Evolutionary conservation across 441 rosid genomes (phyloP), one percentile per base, ranked within the genome.

Genomic region (Viola pubescens): DNA sequence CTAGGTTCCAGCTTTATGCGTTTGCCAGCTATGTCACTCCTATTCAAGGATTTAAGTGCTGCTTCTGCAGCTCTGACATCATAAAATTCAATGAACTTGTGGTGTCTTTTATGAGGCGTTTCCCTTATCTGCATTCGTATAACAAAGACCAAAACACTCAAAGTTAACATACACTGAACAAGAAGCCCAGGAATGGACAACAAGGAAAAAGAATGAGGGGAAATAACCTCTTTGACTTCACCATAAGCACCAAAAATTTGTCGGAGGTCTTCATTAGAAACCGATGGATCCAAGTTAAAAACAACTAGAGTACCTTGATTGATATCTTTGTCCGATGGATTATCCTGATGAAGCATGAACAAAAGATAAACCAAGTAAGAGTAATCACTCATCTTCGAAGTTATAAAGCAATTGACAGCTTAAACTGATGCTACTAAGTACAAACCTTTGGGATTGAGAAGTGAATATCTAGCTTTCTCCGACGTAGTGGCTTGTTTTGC

Each of bases 1-100:
- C 99, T 94, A 70, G 97, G 99, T 77, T 94, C 99, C 62, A 94
- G 94, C 74, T 94, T 94, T 59, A 94, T 88, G 71, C 95, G 95
- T 59, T 94, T 94, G 47, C 99, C 99, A 57, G 92, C 99, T 63
- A 94, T 88, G 74, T 94, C 99, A 69, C 95, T 82, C 75, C 86
- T 82, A 73, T 94, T 90, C 56, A 94, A 81, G 45, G 91, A 79
- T 75, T 83, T 82, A 4, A 94, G 85, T n/a, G 99, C 99, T 51
- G 91, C 89, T 74, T 94, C 99, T 42, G 99, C 97, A 34, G 87
- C 89, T 79, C 99, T 82, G 43, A 88, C 97, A 68, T 94, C 99
- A 73, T 80, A 94, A 74, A 82, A 94, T 65, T 94, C 99, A 14
- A 94, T 80, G 61, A 94, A 94, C 66, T 94, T 94, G 77, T 94